These are phyloP conservation scores for Acanthamoeba triangularis DNA, from an alignment of 208 protist species.

Conservation along the genomic window DNA sequence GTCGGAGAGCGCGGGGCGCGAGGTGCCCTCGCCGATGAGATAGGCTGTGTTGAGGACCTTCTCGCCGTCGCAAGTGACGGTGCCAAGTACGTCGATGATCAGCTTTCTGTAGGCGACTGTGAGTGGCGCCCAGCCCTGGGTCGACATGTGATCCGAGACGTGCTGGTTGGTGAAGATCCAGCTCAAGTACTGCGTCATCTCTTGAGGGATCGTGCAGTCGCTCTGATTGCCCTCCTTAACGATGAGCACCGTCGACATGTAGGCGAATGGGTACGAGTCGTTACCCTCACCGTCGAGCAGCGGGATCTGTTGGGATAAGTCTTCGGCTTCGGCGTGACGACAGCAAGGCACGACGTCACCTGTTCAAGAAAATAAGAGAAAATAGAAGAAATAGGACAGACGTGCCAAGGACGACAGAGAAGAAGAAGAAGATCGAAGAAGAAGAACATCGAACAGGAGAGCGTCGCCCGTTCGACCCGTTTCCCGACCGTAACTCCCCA, in stretches of 20 bases:
- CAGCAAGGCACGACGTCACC: too few species aligned
- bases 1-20: not conserved
- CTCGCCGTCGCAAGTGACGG: not conserved
- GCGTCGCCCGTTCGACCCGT: too few species aligned
- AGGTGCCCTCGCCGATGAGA: slow-evolving; percentile 7
- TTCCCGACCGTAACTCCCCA: too few species aligned
- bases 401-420: too few species aligned
- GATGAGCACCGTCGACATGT: not conserved
- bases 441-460: too few species aligned
- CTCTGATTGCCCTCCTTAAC: not conserved
- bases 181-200: slow-evolving; percentile 34
- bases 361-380: too few species aligned
- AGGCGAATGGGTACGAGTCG: not conserved
- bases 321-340: too few species aligned
- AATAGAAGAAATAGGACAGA: too few species aligned
- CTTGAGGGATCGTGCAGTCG: not conserved
- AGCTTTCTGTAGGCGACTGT: slow-evolving; percentile 1
- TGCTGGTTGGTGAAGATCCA: slow-evolving; percentile 20
- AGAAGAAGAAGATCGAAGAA: too few species aligned
- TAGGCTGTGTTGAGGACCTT: not conserved
- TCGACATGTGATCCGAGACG: not conserved
- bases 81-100: slow-evolving; percentile 28
- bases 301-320: not conserved
- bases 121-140: not conserved
- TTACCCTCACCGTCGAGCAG: not conserved